Conservation (phyloP, 257 asterid species). For the Capsicum chinense region DNA sequence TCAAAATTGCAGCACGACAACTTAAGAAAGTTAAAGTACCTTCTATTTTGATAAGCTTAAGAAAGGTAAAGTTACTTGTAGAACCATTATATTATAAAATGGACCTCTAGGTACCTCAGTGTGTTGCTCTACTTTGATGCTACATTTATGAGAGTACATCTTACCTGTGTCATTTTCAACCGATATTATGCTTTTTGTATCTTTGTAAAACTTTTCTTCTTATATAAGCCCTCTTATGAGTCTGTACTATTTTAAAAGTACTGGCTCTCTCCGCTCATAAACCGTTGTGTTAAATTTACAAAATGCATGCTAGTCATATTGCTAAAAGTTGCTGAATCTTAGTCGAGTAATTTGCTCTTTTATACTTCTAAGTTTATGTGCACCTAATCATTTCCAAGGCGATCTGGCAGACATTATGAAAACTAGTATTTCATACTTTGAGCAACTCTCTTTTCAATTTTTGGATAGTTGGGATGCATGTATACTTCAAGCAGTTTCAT, state of each 20-base stretch:
- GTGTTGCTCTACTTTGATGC: not conserved
- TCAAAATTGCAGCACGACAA: not conserved
- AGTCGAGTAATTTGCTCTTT: not conserved
- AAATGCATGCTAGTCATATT: slow-evolving; percentile 17
- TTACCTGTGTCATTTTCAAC: not conserved
- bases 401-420: not conserved
- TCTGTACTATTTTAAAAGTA: not conserved
- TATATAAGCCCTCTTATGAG: slow-evolving; percentile 3
- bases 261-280: slow-evolving; percentile 24
- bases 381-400: not conserved
- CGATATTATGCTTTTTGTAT: not conserved
- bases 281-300: not conserved
- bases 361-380: not conserved
- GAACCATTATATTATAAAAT: not conserved
- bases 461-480: not conserved
- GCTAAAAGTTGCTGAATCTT: slow-evolving; percentile 3
- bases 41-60: not conserved
- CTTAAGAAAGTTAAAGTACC: not conserved
- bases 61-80: not conserved
- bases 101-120: not conserved
- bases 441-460: not conserved
- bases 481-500: not conserved
- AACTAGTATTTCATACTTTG: not conserved
- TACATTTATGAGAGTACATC: not conserved
- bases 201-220: not conserved